These are phyloP conservation scores for Arthrobotrys sinensis DNA, from an alignment of 2,329 filamentous ascomycete genomes.

Conservation along the genomic window DNA sequence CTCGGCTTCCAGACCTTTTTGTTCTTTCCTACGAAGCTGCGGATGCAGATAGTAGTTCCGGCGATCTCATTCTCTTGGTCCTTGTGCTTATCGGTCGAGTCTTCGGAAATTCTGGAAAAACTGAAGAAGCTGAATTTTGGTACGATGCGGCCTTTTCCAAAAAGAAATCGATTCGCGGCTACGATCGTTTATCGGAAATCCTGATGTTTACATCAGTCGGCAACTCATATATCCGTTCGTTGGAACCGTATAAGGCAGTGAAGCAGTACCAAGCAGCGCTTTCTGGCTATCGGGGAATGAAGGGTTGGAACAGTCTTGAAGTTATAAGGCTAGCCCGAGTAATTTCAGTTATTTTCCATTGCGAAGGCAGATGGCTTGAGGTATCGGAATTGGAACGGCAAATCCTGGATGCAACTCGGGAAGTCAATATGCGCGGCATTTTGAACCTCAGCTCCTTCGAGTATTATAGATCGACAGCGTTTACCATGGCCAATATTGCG, in stretches of 20 bases:
- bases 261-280: slow-evolving; percentile 1
- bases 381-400: not conserved
- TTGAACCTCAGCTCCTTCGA: not conserved
- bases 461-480: not conserved
- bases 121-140: slow-evolving; percentile 17
- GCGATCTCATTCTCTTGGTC: not conserved
- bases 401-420: not conserved
- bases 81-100: slow-evolving; percentile 1
- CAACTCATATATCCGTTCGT: too few species aligned
- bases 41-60: not conserved
- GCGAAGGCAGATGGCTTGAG: slow-evolving; percentile 2
- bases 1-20: slow-evolving; percentile 1
- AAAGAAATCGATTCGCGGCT: not conserved
- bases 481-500: not conserved
- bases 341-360: not conserved
- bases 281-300: not conserved
- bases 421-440: not conserved
- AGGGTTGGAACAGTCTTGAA: not conserved
- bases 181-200: slow-evolving; percentile 1
- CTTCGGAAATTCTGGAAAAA: not conserved
- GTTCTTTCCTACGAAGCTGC: not conserved
- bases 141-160: slow-evolving; percentile 13
- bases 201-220: not conserved
- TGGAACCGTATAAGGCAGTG: too few species aligned
- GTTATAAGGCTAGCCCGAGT: slow-evolving; percentile 1